Conservation (phyloP, 140 eudicot species). For the Flaveria floridana region DNA sequence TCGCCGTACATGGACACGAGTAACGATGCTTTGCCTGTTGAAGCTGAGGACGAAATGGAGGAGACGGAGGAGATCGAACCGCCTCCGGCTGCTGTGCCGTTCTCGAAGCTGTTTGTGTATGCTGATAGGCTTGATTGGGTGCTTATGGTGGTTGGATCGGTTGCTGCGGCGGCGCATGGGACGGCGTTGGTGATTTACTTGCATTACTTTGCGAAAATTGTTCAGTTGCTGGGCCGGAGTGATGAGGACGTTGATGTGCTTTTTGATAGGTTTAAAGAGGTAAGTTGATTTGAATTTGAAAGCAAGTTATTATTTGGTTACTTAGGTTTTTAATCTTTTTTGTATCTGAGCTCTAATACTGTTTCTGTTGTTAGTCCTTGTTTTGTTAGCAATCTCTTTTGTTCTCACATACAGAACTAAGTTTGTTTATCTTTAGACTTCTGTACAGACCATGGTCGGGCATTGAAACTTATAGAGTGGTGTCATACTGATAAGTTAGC, state of each 20-base stretch:
- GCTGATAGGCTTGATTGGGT: conserved; percentile 90
- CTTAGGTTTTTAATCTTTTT: not conserved
- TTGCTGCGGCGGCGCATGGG: conserved; percentile 97
- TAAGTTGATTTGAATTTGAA: conserved; percentile 21
- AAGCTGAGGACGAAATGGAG: conserved; percentile 76
- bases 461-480: not conserved
- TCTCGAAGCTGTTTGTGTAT: conserved; percentile 76
- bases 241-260: conserved; percentile 37
- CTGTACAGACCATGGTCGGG: not conserved
- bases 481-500: not conserved
- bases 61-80: conserved; percentile 91
- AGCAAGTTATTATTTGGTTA: not conserved
- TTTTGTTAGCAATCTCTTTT: not conserved
- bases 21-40: conserved; percentile 56
- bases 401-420: not conserved
- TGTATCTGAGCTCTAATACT: not conserved
- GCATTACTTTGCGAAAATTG: conserved; percentile 85
- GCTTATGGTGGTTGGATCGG: conserved; percentile 84
- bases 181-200: conserved; percentile 86
- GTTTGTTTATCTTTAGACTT: not conserved
- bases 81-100: conserved; percentile 95
- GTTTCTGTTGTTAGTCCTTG: not conserved
- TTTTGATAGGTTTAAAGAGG: conserved; percentile 48
- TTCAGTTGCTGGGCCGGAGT: conserved; percentile 53
- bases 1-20: conserved; percentile 75